These are phyloP conservation scores for Viola odorata DNA, from an alignment of 345 rosid species.

Conservation along the genomic window DNA sequence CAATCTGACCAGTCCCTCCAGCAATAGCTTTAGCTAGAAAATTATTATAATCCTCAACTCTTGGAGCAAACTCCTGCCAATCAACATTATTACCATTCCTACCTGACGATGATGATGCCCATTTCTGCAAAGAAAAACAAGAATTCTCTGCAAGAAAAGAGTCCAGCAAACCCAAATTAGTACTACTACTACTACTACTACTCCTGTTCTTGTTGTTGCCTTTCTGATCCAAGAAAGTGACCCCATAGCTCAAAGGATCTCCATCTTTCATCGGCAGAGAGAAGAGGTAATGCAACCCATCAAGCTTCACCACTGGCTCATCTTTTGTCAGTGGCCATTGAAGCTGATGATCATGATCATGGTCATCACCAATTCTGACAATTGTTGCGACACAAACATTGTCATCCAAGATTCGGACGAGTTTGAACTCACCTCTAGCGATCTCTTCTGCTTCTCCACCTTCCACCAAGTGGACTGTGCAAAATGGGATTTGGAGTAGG, in stretches of 20 bases:
- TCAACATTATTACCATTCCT: constrained; percentile 32
- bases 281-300: constrained; percentile 61
- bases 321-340: constrained; percentile 92
- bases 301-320: constrained; percentile 85
- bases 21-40: constrained; percentile 81
- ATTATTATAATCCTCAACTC: constrained; percentile 62
- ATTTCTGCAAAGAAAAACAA: constrained; percentile 46
- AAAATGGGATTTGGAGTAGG: constrained; percentile 55
- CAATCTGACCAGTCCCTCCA: constrained; percentile 92
- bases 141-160: constrained; percentile 55
- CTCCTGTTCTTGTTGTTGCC: constrained; percentile 1
- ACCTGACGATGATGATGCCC: constrained; percentile 19
- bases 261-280: constrained; percentile 75
- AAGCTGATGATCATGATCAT: constrained; percentile 13
- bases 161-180: constrained; percentile 41
- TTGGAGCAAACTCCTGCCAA: constrained; percentile 86
- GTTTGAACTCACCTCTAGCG: constrained; percentile 54
- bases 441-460: constrained; percentile 79
- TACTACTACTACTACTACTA: too few relatives aligned
- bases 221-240: constrained; percentile 44
- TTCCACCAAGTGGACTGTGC: constrained; percentile 65
- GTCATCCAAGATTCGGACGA: constrained; percentile 46
- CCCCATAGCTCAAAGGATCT: constrained; percentile 72
- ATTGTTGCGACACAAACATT: constrained; percentile 55
- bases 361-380: constrained; percentile 54